Evolutionary conservation across 148 eudicot species (phyloP).

Genomic region (Silene conica): DNA sequence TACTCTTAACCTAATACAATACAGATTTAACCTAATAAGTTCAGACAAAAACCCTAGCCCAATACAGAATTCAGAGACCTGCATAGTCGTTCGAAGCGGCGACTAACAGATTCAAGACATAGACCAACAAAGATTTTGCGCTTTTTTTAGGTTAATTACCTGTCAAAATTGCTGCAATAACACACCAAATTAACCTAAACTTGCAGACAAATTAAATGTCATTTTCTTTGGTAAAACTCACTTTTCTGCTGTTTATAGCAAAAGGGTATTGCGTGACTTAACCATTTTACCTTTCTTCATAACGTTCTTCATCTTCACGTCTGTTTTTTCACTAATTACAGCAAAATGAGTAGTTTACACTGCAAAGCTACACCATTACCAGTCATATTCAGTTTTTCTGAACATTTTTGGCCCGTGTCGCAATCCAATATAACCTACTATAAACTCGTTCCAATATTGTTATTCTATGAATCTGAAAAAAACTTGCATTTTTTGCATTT

Average conservation of each 20-base stretch:
- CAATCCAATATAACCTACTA: slow-evolving; percentile 15
- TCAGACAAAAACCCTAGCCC: too few relatives aligned
- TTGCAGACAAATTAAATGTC: slow-evolving; percentile 11
- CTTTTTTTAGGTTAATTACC: background rate
- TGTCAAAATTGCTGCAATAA: slow-evolving; percentile 6
- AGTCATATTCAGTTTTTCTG: slow-evolving; percentile 26
- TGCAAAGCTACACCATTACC: slow-evolving; percentile 29
- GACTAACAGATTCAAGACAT: too few relatives aligned
- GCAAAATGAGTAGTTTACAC: slow-evolving; percentile 37
- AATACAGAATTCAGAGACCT: too few relatives aligned
- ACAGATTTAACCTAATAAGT: too few relatives aligned
- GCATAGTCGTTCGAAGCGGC: too few relatives aligned
- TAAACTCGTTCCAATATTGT: background rate
- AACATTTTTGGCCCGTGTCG: slow-evolving; percentile 7
- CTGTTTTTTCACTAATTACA: slow-evolving; percentile 24
- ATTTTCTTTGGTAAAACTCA: slow-evolving; percentile 19
- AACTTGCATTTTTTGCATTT: too few relatives aligned
- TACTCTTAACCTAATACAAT: too few relatives aligned
- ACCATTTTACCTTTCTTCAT: slow-evolving; percentile 22
- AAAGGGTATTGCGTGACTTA: slow-evolving; percentile 34
- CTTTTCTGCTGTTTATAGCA: slow-evolving; percentile 15
- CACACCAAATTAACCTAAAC: background rate
- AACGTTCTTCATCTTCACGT: slow-evolving; percentile 29
- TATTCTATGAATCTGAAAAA: slow-evolving; percentile 5
- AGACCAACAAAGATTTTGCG: too few relatives aligned